Percentiles rank a stretch among this genome's conserved stretches.
These are phyloP conservation scores for Eucalyptus polyanthemos DNA, from an alignment of 345 rosid species.

Conservation along the genomic window DNA sequence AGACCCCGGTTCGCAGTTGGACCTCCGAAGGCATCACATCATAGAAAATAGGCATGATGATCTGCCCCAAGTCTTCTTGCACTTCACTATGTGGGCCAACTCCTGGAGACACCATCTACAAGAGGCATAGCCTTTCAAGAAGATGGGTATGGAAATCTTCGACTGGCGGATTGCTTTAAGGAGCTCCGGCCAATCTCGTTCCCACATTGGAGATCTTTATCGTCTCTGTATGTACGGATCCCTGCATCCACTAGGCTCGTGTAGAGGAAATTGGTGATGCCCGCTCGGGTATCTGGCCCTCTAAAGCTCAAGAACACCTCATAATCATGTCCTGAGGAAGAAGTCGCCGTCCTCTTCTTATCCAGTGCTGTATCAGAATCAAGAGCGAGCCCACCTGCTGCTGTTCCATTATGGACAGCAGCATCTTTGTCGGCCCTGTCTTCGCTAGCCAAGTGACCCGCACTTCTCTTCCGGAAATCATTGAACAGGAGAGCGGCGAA, in stretches of 20 bases:
- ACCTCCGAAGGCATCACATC: neutral
- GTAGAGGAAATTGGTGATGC: neutral
- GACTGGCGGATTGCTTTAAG: neutral
- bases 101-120: neutral
- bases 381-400: neutral
- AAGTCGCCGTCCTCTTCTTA: neutral
- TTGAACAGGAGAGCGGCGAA: neutral
- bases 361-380: neutral
- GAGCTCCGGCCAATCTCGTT: neutral
- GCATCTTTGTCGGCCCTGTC: neutral
- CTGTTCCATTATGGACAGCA: neutral
- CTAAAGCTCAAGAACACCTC: neutral
- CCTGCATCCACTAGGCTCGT: neutral
- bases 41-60: neutral
- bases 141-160: neutral
- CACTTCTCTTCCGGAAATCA: neutral
- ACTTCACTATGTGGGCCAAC: neutral
- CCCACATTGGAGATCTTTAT: neutral
- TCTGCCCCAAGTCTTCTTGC: neutral
- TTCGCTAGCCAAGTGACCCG: neutral
- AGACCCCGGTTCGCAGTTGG: neutral
- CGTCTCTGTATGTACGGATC: neutral
- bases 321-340: neutral
- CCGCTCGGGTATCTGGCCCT: neutral
- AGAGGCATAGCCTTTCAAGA: neutral